Percentiles rank a stretch among this genome's conserved stretches.
These are phyloP conservation scores for Lunasporangiospora selenospora DNA, from an alignment of 192 early-diverging fungal genomes.

Conservation along the genomic window DNA sequence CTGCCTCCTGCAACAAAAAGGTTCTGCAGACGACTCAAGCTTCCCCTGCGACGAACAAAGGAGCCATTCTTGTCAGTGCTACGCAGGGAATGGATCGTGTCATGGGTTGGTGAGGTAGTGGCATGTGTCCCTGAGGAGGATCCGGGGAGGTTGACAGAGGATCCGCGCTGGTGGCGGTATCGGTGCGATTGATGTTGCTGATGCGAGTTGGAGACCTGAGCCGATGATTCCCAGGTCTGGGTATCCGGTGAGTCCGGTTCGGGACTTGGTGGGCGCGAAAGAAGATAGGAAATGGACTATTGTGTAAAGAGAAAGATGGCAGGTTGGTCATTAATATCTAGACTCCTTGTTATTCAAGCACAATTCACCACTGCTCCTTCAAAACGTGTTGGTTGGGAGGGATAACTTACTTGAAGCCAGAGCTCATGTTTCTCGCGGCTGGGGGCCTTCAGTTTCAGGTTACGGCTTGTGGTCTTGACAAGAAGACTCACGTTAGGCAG, in stretches of 20 bases:
- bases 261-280: slow-evolving; percentile 19
- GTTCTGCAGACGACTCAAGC: slow-evolving; percentile 19
- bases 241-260: slow-evolving; percentile 22
- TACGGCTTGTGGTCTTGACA: slow-evolving; percentile 70
- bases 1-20: too few relatives aligned
- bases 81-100: slow-evolving; percentile 18
- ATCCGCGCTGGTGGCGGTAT: too few relatives aligned
- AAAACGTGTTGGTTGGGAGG: too few relatives aligned
- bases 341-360: too few relatives aligned
- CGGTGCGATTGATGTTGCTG: background rate
- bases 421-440: slow-evolving; percentile 71
- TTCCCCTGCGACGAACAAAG: slow-evolving; percentile 15
- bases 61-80: slow-evolving; percentile 18
- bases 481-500: slow-evolving; percentile 67
- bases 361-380: too few relatives aligned
- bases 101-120: slow-evolving; percentile 1
- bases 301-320: background rate
- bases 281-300: slow-evolving; percentile 35
- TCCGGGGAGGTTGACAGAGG: background rate
- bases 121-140: background rate
- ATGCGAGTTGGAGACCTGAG: slow-evolving; percentile 11
- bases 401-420: slow-evolving; percentile 67
- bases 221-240: slow-evolving; percentile 43
- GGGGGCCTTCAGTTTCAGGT: slow-evolving; percentile 76
- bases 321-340: too few relatives aligned